These are phyloP conservation scores for Hypoxylon sp. DNA, from an alignment of 2,329 filamentous ascomycete genomes.

Conservation along the genomic window DNA sequence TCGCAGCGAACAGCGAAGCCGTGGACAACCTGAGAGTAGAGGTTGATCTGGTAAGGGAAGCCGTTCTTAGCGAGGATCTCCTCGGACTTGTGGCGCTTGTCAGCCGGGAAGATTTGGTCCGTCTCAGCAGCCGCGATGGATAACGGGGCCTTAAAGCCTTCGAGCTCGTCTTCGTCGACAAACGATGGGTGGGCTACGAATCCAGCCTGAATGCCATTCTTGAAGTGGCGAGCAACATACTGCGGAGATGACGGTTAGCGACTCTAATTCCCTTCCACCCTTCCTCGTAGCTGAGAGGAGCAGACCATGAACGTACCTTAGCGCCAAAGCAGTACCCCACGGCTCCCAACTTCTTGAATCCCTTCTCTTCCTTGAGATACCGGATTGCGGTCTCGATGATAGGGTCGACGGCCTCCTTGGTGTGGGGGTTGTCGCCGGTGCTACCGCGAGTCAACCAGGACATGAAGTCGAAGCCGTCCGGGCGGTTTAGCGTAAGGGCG, in stretches of 20 bases:
- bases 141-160: slow-evolving; percentile 75
- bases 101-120: slow-evolving; percentile 74
- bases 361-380: slow-evolving; percentile 69
- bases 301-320: slow-evolving; percentile 63
- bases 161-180: slow-evolving; percentile 76
- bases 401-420: slow-evolving; percentile 60
- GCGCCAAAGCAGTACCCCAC: slow-evolving; percentile 84
- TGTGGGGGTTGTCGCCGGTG: slow-evolving; percentile 66
- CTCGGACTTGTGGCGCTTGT: slow-evolving; percentile 76
- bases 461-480: slow-evolving; percentile 59
- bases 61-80: slow-evolving; percentile 70
- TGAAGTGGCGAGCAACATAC: slow-evolving; percentile 79
- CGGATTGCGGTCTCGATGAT: slow-evolving; percentile 68
- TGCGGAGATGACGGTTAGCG: slow-evolving; percentile 51
- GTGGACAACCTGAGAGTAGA: slow-evolving; percentile 79
- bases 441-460: slow-evolving; percentile 62
- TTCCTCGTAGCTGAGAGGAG: background rate
- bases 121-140: slow-evolving; percentile 76
- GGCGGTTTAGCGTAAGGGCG: slow-evolving; percentile 67
- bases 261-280: background rate
- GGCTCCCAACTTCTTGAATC: slow-evolving; percentile 72
- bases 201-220: slow-evolving; percentile 75
- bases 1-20: slow-evolving; percentile 83
- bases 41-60: slow-evolving; percentile 80
- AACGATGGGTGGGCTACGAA: slow-evolving; percentile 85